phyloP scores from a whole-genome alignment of 176 grass and related monocot genomes.

The Urochloa ruziziensis region DNA sequence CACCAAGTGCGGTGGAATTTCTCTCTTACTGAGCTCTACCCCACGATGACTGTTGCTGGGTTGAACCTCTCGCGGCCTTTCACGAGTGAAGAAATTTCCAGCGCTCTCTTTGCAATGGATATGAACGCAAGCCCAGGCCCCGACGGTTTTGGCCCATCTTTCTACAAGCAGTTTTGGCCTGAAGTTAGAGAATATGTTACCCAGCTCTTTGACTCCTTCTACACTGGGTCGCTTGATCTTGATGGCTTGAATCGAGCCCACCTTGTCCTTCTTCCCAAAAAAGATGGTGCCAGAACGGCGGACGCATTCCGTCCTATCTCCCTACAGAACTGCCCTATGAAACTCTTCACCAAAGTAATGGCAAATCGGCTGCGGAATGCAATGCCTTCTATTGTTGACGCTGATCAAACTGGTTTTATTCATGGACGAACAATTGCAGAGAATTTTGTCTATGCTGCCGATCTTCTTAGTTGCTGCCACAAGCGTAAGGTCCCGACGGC shows the following conservation, averaged over 20 bases:
- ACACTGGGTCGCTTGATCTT: accelerated
- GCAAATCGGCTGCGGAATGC: accelerated
- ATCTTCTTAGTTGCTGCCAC: neutral
- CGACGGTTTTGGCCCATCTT: neutral
- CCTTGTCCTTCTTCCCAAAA: neutral
- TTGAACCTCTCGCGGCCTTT: no score
- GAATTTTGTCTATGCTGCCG: neutral
- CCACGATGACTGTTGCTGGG: no score
- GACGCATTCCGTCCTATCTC: neutral
- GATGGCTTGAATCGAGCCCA: neutral
- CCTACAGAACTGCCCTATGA: neutral
- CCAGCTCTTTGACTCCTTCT: neutral
- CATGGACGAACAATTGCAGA: neutral
- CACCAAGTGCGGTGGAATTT: accelerated
- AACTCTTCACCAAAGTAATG: neutral
- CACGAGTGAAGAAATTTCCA: no score
- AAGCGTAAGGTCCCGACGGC: neutral
- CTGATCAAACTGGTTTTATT: neutral
- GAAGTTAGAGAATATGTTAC: no score
- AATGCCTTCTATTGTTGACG: accelerated
- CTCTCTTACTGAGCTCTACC: no score
- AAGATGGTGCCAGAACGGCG: neutral
- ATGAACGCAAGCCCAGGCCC: no score
- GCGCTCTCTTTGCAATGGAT: no score
- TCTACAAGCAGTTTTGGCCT: no score